Conservation (phyloP, 2,329 filamentous ascomycete genomes). For the Penicillium sp. region DNA sequence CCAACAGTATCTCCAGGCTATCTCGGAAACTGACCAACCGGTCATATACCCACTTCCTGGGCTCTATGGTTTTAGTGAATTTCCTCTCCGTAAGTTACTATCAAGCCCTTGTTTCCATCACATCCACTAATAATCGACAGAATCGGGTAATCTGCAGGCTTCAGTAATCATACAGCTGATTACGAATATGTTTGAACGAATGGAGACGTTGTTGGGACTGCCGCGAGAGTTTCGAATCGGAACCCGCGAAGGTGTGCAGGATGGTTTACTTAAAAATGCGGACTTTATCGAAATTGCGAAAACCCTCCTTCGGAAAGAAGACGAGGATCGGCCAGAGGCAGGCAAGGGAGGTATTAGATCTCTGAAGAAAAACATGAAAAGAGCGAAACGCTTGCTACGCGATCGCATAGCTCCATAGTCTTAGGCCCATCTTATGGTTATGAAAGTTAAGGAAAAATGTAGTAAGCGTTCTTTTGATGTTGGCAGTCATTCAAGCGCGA, state of each 20-base stretch:
- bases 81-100: neutral
- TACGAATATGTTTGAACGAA: constrained; percentile 4
- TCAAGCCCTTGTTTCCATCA: neutral
- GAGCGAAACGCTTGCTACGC: neutral
- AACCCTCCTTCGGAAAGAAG: neutral
- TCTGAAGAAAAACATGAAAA: neutral
- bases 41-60: neutral
- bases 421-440: too few relatives aligned
- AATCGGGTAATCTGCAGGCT: constrained; percentile 1
- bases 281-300: neutral
- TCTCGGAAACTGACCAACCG: neutral
- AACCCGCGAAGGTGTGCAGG: neutral
- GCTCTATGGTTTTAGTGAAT: neutral
- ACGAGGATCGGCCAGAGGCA: neutral
- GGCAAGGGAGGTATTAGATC: neutral
- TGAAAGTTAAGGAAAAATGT: too few relatives aligned
- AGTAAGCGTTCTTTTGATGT: too few relatives aligned
- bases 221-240: constrained; percentile 2
- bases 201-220: neutral
- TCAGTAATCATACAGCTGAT: neutral
- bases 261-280: neutral
- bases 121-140: neutral
- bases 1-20: neutral
- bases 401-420: neutral
- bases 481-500: too few relatives aligned